A percentile compares a stretch with the other conserved stretches of the same genome.
Evolutionary conservation across 2,329 filamentous ascomycete species (phyloP).

Genomic region (Stemphylium lycopersici): DNA sequence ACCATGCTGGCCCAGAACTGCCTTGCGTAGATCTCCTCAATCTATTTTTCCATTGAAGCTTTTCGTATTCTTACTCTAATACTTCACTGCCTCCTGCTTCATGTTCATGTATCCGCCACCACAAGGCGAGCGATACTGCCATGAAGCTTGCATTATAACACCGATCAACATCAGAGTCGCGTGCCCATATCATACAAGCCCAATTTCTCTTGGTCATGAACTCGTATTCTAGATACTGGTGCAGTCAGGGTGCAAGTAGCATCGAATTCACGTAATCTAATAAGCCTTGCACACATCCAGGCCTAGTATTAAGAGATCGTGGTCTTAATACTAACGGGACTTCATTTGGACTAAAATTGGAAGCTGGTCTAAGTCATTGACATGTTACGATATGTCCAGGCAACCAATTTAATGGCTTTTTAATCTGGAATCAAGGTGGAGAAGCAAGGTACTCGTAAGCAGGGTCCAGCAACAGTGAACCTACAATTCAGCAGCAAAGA

Average conservation of each 20-base stretch:
- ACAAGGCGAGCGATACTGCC: constrained; percentile 1
- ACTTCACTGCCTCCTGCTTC: constrained; percentile 19
- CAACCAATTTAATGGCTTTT: not conserved
- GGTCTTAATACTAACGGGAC: constrained; percentile 25
- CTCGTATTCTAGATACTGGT: constrained; percentile 25
- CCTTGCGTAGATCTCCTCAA: constrained; percentile 24
- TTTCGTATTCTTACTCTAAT: constrained; percentile 43
- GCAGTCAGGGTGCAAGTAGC: constrained; percentile 11
- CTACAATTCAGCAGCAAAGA: not conserved
- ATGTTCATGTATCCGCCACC: constrained; percentile 11
- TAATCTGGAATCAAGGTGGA: constrained; percentile 4
- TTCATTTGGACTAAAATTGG: constrained; percentile 35
- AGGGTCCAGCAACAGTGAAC: constrained; percentile 2
- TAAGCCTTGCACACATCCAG: constrained; percentile 18
- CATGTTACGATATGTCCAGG: constrained; percentile 17
- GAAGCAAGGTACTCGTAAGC: constrained; percentile 21
- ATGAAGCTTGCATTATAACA: constrained; percentile 8
- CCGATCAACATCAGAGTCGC: constrained; percentile 10
- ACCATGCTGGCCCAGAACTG: constrained; percentile 27
- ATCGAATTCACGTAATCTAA: constrained; percentile 35
- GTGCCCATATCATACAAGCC: not conserved
- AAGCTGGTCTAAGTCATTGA: constrained; percentile 21
- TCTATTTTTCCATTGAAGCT: constrained; percentile 37
- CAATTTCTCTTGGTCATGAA: constrained; percentile 16
- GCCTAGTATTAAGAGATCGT: constrained; percentile 23